Evolutionary conservation across 1,284 basidiomycete genomes (phyloP).

Genomic region (Volvariella volvacea): DNA sequence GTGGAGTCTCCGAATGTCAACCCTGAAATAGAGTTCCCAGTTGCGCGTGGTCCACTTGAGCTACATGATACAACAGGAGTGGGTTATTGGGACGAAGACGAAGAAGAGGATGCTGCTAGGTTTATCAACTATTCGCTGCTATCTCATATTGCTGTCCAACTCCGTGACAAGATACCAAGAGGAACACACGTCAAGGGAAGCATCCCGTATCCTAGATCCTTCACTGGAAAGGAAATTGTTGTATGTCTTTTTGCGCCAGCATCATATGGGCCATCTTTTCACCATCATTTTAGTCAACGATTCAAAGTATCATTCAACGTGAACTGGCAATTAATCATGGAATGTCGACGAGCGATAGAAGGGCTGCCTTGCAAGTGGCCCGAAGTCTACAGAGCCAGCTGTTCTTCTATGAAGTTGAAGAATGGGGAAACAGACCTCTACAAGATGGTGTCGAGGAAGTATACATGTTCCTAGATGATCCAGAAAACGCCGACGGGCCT

Average conservation of each 20-base stretch:
- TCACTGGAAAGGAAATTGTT: conserved; percentile 90
- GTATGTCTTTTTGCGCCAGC: conserved; percentile 43
- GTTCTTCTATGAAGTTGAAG: conserved; percentile 93
- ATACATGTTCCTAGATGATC: conserved; percentile 92
- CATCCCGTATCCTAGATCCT: conserved; percentile 80
- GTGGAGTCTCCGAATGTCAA: too few species aligned
- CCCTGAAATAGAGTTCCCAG: too few species aligned
- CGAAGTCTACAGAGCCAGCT: conserved; percentile 87
- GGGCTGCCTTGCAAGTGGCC: conserved; percentile 81
- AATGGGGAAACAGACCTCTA: conserved; percentile 83
- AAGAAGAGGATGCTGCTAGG: conserved; percentile 68
- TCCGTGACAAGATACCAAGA: conserved; percentile 82
- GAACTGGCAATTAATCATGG: conserved; percentile 67
- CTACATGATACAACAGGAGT: conserved; percentile 36
- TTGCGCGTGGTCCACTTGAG: conserved; percentile 18
- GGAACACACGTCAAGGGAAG: conserved; percentile 90
- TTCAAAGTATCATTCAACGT: conserved; percentile 72
- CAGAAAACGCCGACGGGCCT: conserved; percentile 57
- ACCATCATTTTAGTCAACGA: conserved; percentile 53
- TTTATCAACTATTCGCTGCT: conserved; percentile 84
- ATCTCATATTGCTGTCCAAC: conserved; percentile 80
- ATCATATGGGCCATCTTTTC: conserved; percentile 36
- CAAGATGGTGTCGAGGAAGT: conserved; percentile 93
- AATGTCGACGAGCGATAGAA: conserved; percentile 63
- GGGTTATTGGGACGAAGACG: conserved; percentile 62